phyloP scores from a whole-genome alignment of 495 filamentous ascomycete species.

The Daldinia childiae region DNA sequence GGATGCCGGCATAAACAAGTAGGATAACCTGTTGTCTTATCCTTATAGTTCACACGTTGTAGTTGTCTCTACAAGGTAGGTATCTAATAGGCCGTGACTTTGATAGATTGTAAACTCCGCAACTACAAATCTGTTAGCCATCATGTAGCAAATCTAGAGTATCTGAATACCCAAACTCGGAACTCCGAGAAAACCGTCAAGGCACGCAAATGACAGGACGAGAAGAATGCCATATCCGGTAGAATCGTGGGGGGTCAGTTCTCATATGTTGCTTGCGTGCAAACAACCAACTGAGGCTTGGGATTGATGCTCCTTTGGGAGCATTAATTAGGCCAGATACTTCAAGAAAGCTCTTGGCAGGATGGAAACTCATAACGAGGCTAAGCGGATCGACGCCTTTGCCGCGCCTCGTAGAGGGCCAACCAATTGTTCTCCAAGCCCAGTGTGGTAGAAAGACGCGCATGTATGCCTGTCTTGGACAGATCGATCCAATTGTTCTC shows the following conservation, averaged over 20 bases:
- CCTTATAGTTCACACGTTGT: not conserved
- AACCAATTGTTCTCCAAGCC: not conserved
- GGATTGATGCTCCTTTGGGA: conserved; percentile 5
- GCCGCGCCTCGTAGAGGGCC: conserved; percentile 13
- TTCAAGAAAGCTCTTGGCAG: conserved; percentile 16
- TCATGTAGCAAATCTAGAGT: not conserved
- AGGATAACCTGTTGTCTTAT: not conserved
- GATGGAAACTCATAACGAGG: conserved; percentile 17
- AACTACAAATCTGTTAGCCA: not conserved
- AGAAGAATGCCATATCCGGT: conserved; percentile 33
- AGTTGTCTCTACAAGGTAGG: not conserved
- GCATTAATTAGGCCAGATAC: not conserved
- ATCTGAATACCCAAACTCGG: not conserved
- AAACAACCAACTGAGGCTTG: conserved; percentile 8
- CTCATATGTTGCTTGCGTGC: not conserved
- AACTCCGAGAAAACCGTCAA: not conserved
- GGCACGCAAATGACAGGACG: conserved; percentile 6
- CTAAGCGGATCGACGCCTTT: conserved; percentile 7
- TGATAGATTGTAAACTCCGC: conserved; percentile 14
- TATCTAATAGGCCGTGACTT: not conserved
- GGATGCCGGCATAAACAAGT: not conserved
- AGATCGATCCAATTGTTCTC: not conserved
- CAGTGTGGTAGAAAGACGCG: not conserved
- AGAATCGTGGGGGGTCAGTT: conserved; percentile 27
- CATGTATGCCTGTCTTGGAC: not conserved